These are phyloP conservation scores for Triadica sebifera DNA, from an alignment of 345 rosid species.

Conservation along the genomic window DNA sequence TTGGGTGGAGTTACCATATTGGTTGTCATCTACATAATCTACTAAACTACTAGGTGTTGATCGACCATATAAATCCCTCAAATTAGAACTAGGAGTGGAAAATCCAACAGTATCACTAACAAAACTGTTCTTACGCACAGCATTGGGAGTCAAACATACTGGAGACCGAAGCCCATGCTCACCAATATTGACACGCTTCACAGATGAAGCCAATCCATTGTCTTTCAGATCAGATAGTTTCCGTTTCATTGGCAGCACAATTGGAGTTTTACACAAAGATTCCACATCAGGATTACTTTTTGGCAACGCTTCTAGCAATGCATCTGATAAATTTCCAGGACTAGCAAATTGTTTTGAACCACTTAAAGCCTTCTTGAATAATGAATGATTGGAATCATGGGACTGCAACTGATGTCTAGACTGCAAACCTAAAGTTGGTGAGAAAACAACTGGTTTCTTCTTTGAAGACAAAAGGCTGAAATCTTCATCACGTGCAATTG, in stretches of 20 bases:
- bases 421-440: conserved; percentile 60
- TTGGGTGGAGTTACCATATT: conserved; percentile 47
- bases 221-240: conserved; percentile 74
- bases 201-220: conserved; percentile 44
- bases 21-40: conserved; percentile 52
- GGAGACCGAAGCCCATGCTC: conserved; percentile 74
- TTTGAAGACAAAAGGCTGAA: conserved; percentile 47
- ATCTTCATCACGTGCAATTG: conserved; percentile 44
- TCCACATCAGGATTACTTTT: conserved; percentile 51
- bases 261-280: conserved; percentile 63
- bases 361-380: conserved; percentile 38
- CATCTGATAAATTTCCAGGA: conserved; percentile 38
- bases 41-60: conserved; percentile 36
- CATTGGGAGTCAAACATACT: conserved; percentile 49
- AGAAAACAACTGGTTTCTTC: conserved; percentile 75
- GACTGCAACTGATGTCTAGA: conserved; percentile 45
- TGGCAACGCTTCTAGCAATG: conserved; percentile 26
- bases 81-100: conserved; percentile 50
- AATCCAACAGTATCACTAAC: conserved; percentile 47
- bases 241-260: conserved; percentile 67
- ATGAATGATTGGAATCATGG: conserved; percentile 45
- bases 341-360: conserved; percentile 38
- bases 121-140: conserved; percentile 43
- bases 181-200: conserved; percentile 63
- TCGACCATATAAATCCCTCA: conserved; percentile 45